A percentile compares a stretch with the other conserved stretches of the same genome.
Evolutionary conservation across 495 filamentous ascomycete genomes (phyloP).

Genomic region (Polyplosphaeria fusca): DNA sequence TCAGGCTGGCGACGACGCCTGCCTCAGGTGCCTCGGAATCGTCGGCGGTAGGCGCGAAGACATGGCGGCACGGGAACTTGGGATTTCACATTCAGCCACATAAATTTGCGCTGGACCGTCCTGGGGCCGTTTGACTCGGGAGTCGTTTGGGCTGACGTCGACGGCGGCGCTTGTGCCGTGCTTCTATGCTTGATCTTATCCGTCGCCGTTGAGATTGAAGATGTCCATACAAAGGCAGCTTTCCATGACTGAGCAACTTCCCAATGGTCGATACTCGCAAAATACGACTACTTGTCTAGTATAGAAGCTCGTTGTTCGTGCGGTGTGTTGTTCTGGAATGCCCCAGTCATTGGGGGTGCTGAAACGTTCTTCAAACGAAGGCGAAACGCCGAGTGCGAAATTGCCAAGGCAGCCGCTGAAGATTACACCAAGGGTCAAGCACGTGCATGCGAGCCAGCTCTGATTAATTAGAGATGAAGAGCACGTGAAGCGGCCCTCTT

Average conservation of each 20-base stretch:
- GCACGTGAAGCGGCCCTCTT: too few relatives aligned
- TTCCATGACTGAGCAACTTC: background rate
- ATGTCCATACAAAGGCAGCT: background rate
- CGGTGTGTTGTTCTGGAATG: conserved; percentile 1
- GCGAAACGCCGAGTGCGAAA: conserved; percentile 16
- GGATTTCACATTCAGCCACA: too few relatives aligned
- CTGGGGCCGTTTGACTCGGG: background rate
- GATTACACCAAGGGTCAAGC: too few relatives aligned
- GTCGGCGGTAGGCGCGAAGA: background rate
- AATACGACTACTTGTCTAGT: background rate
- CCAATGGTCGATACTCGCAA: background rate
- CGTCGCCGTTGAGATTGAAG: background rate
- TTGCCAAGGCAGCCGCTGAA: conserved; percentile 8
- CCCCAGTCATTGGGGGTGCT: background rate
- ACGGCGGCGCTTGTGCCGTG: background rate
- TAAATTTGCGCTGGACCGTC: background rate
- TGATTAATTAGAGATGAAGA: too few relatives aligned
- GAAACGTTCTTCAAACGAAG: conserved; percentile 21
- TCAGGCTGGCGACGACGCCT: background rate
- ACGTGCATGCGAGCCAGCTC: too few relatives aligned
- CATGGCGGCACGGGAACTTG: background rate
- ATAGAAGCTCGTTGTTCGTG: background rate
- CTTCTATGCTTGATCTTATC: background rate
- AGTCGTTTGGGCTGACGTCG: background rate
- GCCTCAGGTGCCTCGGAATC: conserved; percentile 1